phyloP scores from a whole-genome alignment of 2,329 filamentous ascomycete genomes.

The Alternaria longipes region DNA sequence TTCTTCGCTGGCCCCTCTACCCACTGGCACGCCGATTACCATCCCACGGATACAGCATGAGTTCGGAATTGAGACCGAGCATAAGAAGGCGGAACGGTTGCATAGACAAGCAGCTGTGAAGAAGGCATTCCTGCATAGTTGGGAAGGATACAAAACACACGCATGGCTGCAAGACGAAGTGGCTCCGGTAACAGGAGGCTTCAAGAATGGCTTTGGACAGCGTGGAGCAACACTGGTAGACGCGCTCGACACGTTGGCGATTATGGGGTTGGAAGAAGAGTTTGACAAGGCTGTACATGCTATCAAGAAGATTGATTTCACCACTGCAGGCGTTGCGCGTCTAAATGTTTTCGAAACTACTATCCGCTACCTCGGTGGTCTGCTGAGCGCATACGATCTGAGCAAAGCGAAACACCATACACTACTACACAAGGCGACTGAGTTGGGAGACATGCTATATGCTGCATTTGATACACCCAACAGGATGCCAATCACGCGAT shows the following conservation, averaged over 20 bases:
- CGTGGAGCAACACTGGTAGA: constrained; percentile 70
- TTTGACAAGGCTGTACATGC: constrained; percentile 64
- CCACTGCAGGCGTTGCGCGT: constrained; percentile 47
- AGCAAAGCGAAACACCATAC: constrained; percentile 46
- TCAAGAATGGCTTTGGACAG: constrained; percentile 61
- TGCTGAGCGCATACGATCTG: constrained; percentile 51
- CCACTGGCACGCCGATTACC: constrained; percentile 36
- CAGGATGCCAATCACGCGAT: constrained; percentile 53
- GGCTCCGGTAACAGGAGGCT: constrained; percentile 58
- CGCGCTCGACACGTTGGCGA: constrained; percentile 68
- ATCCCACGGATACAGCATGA: constrained; percentile 52
- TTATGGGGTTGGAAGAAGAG: constrained; percentile 67
- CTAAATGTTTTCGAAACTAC: constrained; percentile 54
- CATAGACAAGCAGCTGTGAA: constrained; percentile 48
- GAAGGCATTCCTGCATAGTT: constrained; percentile 49
- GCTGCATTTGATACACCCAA: constrained; percentile 56
- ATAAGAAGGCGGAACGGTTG: constrained; percentile 43
- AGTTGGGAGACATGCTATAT: constrained; percentile 57
- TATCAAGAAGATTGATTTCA: constrained; percentile 64
- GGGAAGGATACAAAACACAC: constrained; percentile 62
- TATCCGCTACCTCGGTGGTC: constrained; percentile 52
- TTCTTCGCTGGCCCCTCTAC: constrained; percentile 42
- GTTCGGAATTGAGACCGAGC: constrained; percentile 47
- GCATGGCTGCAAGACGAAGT: constrained; percentile 66
- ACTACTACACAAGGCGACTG: constrained; percentile 51